Evolutionary conservation across 1,139 yeast species (phyloP).

Genomic region (Blastobotrys serpentis): DNA sequence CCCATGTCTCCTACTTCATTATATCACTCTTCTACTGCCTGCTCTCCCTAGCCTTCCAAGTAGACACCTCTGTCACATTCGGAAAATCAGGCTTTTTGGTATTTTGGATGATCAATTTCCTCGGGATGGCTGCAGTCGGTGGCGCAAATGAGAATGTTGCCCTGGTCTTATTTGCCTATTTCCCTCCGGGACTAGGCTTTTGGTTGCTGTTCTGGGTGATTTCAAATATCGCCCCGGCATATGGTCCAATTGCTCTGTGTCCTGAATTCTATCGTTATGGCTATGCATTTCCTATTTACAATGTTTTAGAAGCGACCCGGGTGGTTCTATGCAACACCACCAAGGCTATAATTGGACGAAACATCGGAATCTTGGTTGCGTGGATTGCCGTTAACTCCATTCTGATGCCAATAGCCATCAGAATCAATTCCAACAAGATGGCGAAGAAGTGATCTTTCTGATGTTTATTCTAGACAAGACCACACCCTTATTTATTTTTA

Average conservation of each 20-base stretch:
- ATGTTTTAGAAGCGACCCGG: constrained; percentile 54
- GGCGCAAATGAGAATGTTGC: constrained; percentile 63
- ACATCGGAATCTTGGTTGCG: constrained; percentile 54
- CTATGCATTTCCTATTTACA: constrained; percentile 63
- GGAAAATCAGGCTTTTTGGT: constrained; percentile 64
- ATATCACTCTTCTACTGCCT: constrained; percentile 55
- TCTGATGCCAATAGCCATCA: constrained; percentile 47
- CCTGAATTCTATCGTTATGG: constrained; percentile 61
- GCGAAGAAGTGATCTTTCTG: too few relatives aligned
- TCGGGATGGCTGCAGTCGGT: constrained; percentile 61
- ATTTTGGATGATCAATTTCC: constrained; percentile 60
- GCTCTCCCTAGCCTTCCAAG: constrained; percentile 60
- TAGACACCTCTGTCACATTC: constrained; percentile 52
- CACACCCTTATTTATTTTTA: too few relatives aligned
- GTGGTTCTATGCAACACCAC: constrained; percentile 59
- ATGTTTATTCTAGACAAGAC: too few relatives aligned
- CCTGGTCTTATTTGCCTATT: constrained; percentile 45
- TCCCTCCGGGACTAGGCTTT: constrained; percentile 54
- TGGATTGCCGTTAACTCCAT: constrained; percentile 57
- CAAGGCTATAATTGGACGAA: constrained; percentile 56
- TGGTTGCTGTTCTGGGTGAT: constrained; percentile 66
- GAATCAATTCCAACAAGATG: constrained; percentile 20
- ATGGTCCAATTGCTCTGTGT: constrained; percentile 55
- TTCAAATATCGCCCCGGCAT: constrained; percentile 58
- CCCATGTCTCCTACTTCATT: constrained; percentile 50